Evolutionary conservation across 148 eudicot species (phyloP).

Genomic region (Rhododendron williamsianum): DNA sequence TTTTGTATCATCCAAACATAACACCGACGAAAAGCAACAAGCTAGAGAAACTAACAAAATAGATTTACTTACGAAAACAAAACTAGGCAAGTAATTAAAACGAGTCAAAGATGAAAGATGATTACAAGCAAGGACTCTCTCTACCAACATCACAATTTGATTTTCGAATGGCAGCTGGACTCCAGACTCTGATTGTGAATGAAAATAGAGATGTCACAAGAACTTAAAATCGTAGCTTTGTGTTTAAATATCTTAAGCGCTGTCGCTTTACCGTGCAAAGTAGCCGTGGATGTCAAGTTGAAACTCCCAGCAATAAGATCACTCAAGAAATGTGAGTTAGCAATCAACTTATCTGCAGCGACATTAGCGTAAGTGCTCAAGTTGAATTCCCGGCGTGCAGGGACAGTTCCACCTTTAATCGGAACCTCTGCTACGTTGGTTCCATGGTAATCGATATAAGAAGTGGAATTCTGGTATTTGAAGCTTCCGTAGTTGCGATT

Average conservation of each 20-base stretch:
- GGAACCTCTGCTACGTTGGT: constrained; percentile 17
- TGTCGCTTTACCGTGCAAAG: constrained; percentile 20
- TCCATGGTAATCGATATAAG: constrained; percentile 15
- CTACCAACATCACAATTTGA: constrained; percentile 9
- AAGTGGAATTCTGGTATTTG: constrained; percentile 11
- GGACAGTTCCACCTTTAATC: constrained; percentile 11
- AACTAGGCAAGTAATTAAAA: neutral
- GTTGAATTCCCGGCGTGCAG: constrained; percentile 20
- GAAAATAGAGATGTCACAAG: constrained; percentile 20
- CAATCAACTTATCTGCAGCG: constrained; percentile 15
- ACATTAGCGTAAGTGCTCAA: constrained; percentile 18
- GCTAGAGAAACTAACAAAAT: too few relatives aligned
- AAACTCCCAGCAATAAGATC: constrained; percentile 18
- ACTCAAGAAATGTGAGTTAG: constrained; percentile 11
- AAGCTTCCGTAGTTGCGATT: constrained; percentile 29
- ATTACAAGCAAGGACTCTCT: neutral
- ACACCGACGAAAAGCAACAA: too few relatives aligned
- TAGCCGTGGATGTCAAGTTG: constrained; percentile 16
- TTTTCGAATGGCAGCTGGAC: constrained; percentile 18
- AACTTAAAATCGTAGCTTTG: constrained; percentile 12
- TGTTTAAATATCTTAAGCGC: constrained; percentile 18
- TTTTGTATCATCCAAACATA: too few relatives aligned
- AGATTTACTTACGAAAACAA: neutral
- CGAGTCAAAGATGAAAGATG: neutral
- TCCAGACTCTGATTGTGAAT: constrained; percentile 12